A percentile compares a stretch with the other conserved stretches of the same genome.
Evolutionary conservation across 352 stramenopile species (phyloP).

Genomic region (Globisporangium cederbergense): DNA sequence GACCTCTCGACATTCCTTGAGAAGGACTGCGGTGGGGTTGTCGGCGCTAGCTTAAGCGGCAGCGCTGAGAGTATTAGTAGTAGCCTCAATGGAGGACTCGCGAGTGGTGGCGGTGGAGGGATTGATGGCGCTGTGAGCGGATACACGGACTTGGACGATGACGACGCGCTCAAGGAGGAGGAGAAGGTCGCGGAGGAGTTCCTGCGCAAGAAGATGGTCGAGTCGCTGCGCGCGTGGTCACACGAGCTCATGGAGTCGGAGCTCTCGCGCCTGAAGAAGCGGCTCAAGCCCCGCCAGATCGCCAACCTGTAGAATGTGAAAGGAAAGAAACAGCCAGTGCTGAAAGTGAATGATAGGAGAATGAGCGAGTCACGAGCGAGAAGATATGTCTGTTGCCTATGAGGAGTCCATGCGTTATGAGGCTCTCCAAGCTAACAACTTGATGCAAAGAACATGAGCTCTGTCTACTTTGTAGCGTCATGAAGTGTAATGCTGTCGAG

Average conservation of each 20-base stretch:
- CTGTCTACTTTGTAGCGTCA: no score
- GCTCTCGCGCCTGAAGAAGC: conserved; percentile 65
- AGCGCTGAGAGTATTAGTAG: background rate
- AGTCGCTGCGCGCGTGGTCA: conserved; percentile 60
- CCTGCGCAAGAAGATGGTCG: conserved; percentile 77
- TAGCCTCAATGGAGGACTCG: conserved; percentile 16
- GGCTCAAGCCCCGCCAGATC: conserved; percentile 56
- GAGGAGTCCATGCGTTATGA: background rate
- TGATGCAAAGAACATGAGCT: no score
- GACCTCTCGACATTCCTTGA: conserved; percentile 71
- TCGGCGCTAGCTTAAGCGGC: background rate
- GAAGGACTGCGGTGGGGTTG: conserved; percentile 42
- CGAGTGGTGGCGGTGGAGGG: conserved; percentile 5
- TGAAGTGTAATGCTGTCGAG: no score
- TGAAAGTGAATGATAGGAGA: background rate
- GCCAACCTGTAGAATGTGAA: conserved; percentile 34
- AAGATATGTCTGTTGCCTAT: background rate
- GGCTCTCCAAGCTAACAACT: no score
- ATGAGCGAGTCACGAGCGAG: background rate
- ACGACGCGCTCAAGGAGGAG: conserved; percentile 33
- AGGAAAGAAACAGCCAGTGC: background rate
- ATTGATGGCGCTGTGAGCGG: conserved; percentile 15
- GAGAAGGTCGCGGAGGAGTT: conserved; percentile 44
- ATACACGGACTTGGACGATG: conserved; percentile 38
- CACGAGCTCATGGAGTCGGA: conserved; percentile 71